Evolutionary conservation across 345 rosid species (phyloP).

Genomic region (Lepidium sativum): DNA sequence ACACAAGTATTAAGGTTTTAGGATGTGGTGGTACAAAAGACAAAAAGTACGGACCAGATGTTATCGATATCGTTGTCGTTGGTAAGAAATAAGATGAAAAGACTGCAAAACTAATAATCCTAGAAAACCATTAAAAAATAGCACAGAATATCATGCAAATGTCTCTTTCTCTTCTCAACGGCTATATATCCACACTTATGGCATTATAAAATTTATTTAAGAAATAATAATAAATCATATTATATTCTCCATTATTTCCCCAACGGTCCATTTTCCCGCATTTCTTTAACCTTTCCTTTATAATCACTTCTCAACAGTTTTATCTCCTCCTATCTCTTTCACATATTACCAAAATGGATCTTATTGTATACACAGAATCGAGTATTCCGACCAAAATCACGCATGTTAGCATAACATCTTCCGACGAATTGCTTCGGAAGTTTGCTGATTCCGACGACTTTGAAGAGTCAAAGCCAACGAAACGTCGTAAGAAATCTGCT

Average conservation of each 20-base stretch:
- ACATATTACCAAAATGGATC: slow-evolving; percentile 12
- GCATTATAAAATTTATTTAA: neutral
- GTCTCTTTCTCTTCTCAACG: slow-evolving; percentile 14
- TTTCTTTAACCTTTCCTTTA: slow-evolving; percentile 1
- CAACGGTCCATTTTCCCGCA: slow-evolving; percentile 60
- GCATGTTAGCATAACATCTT: slow-evolving; percentile 62
- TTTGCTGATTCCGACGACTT: slow-evolving; percentile 49
- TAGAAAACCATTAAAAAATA: neutral
- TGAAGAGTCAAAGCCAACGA: slow-evolving; percentile 9
- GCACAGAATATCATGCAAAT: slow-evolving; percentile 20
- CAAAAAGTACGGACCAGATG: slow-evolving; percentile 21
- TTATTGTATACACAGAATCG: neutral
- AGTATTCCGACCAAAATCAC: slow-evolving; percentile 31
- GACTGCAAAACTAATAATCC: neutral
- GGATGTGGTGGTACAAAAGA: neutral
- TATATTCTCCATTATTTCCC: slow-evolving; percentile 8
- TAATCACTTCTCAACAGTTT: neutral
- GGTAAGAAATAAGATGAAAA: neutral
- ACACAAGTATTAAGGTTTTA: neutral
- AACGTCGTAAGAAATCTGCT: slow-evolving; percentile 31
- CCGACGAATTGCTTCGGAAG: slow-evolving; percentile 74
- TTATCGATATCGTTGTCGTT: slow-evolving; percentile 1
- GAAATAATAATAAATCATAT: neutral
- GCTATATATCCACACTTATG: slow-evolving; percentile 23
- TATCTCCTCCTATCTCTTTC: neutral